Evolutionary conservation across 495 filamentous ascomycete species (phyloP).

Genomic region (Monascus purpureus): DNA sequence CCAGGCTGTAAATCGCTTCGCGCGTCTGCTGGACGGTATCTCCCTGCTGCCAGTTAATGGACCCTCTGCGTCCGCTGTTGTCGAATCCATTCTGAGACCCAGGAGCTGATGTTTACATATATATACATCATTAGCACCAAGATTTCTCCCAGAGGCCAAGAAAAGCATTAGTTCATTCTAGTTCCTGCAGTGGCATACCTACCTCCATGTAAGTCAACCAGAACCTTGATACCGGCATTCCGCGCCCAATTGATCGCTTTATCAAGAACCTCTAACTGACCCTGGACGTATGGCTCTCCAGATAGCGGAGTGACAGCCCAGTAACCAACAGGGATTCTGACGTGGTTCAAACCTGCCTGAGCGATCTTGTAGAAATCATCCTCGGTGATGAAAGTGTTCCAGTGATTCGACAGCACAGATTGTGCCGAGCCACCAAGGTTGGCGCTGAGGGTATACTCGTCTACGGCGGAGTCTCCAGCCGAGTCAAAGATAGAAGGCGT

Average conservation of each 20-base stretch:
- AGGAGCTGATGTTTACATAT: constrained; percentile 39
- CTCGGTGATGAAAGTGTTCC: constrained; percentile 50
- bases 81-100: constrained; percentile 77
- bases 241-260: constrained; percentile 56
- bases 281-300: constrained; percentile 60
- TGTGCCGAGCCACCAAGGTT: constrained; percentile 38
- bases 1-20: constrained; percentile 41
- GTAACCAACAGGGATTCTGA: constrained; percentile 69
- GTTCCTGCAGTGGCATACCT: constrained; percentile 8
- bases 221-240: constrained; percentile 45
- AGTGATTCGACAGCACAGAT: constrained; percentile 36
- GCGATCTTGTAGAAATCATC: constrained; percentile 56
- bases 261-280: constrained; percentile 53
- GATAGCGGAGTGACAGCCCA: constrained; percentile 49
- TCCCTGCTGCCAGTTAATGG: constrained; percentile 48
- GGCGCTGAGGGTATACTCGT: constrained; percentile 46
- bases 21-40: constrained; percentile 43
- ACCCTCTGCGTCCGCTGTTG: constrained; percentile 54
- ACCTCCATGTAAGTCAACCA: constrained; percentile 61
- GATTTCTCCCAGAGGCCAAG: too few relatives aligned
- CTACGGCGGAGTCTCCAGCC: constrained; percentile 36
- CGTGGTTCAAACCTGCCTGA: constrained; percentile 53
- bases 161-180: not conserved
- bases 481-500: constrained; percentile 48
- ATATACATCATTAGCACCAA: too few relatives aligned